phyloP scores from a whole-genome alignment of 208 protist species.

The Trypanosoma theileri region DNA sequence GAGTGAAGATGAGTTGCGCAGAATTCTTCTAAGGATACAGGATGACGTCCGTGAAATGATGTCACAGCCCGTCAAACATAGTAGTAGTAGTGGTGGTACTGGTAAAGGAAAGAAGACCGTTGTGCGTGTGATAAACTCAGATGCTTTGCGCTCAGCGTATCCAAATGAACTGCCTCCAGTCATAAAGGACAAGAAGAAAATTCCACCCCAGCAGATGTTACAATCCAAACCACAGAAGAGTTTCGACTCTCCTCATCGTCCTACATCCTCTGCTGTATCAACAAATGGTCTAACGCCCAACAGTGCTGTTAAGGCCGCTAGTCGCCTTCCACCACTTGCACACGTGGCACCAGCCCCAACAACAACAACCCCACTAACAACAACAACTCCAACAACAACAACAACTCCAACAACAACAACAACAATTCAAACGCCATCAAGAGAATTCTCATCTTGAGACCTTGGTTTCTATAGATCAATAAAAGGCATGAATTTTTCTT shows the following conservation, averaged over 20 bases:
- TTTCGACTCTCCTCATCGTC: background rate
- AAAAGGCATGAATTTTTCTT: background rate
- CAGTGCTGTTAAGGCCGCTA: background rate
- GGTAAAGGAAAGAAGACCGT: conserved; percentile 18
- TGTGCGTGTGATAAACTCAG: conserved; percentile 2
- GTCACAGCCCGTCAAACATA: background rate
- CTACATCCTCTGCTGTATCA: background rate
- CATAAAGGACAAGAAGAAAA: background rate
- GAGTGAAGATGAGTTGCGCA: conserved; percentile 22
- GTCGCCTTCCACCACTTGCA: background rate
- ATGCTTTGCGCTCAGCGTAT: no score
- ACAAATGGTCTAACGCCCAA: background rate
- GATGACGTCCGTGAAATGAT: conserved; percentile 10
- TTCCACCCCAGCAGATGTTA: no score
- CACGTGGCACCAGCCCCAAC: background rate
- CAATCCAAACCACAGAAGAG: background rate
- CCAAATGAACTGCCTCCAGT: background rate
- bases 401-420: background rate
- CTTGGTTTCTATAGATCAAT: background rate
- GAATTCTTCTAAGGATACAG: conserved; percentile 16
- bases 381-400: background rate
- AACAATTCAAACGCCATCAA: background rate
- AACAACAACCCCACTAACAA: background rate
- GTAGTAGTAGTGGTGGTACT: background rate
- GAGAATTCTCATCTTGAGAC: background rate